phyloP scores from a whole-genome alignment of 2,329 filamentous ascomycete species.

The Ophiostoma pallidulum region DNA sequence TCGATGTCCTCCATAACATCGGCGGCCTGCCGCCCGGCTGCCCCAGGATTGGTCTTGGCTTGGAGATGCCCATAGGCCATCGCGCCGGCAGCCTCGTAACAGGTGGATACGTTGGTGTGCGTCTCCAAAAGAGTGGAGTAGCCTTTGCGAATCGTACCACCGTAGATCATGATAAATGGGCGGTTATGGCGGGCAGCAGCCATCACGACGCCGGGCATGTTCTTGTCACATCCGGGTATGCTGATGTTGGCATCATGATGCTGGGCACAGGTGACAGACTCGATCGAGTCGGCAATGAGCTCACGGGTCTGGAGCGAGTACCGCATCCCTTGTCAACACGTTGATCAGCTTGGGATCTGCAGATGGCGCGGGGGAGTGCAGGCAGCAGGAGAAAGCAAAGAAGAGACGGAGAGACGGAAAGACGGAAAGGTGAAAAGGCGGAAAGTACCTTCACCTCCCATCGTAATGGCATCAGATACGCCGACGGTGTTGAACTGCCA shows the following conservation, averaged over 20 bases:
- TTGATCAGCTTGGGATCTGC: not conserved
- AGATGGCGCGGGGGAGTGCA: no score
- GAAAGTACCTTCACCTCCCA: constrained; percentile 79
- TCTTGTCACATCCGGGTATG: constrained; percentile 93
- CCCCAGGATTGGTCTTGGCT: no score
- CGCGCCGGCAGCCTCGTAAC: constrained; percentile 80
- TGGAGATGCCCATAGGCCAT: constrained; percentile 70
- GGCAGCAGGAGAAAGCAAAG: no score
- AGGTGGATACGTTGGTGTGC: constrained; percentile 78
- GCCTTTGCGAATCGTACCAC: constrained; percentile 83
- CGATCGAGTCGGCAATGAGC: constrained; percentile 88
- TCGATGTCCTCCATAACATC: constrained; percentile 82
- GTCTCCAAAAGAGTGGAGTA: constrained; percentile 67
- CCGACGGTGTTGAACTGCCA: constrained; percentile 95
- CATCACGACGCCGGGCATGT: constrained; percentile 92
- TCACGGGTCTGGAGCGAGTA: constrained; percentile 87
- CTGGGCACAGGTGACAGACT: constrained; percentile 86
- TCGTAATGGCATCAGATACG: constrained; percentile 84
- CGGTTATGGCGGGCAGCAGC: constrained; percentile 85
- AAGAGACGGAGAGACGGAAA: no score
- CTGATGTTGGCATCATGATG: constrained; percentile 89
- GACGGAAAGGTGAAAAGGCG: no score
- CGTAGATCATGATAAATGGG: constrained; percentile 92
- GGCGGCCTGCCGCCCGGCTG: constrained; percentile 28
- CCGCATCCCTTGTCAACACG: constrained; percentile 60